A percentile compares a stretch with the other conserved stretches of the same genome.
Evolutionary conservation across 768 basidiomycete genomes (phyloP).

Genomic region (Auriculariales sp.): DNA sequence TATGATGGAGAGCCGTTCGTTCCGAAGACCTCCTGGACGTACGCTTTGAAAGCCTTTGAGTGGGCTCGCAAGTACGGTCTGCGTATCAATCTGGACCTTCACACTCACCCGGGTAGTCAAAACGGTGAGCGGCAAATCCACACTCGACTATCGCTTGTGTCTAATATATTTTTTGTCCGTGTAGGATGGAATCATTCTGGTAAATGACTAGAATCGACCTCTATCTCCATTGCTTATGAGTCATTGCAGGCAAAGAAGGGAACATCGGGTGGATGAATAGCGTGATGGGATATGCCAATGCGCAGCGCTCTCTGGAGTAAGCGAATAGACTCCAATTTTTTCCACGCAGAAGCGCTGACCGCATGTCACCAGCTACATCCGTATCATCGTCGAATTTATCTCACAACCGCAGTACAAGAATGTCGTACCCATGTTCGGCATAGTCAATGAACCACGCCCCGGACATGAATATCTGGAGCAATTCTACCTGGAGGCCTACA

Average conservation of each 20-base stretch:
- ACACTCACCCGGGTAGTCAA: constrained; percentile 66
- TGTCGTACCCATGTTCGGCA: constrained; percentile 45
- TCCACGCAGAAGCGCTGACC: too few relatives aligned
- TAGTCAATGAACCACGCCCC: constrained; percentile 48
- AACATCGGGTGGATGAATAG: constrained; percentile 47
- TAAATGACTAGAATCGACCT: too few relatives aligned
- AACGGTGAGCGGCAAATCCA: too few relatives aligned
- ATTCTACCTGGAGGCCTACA: constrained; percentile 70
- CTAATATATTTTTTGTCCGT: too few relatives aligned
- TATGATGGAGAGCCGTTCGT: constrained; percentile 67
- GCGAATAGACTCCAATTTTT: too few relatives aligned
- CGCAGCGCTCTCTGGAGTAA: constrained; percentile 62
- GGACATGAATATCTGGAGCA: neutral
- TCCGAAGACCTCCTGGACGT: constrained; percentile 61
- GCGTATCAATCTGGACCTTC: constrained; percentile 66
- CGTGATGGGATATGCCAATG: constrained; percentile 86
- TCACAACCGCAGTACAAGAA: constrained; percentile 56
- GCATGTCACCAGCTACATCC: constrained; percentile 54
- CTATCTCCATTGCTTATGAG: too few relatives aligned
- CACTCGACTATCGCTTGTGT: too few relatives aligned
- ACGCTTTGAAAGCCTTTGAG: constrained; percentile 50
- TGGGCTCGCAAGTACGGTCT: constrained; percentile 88
- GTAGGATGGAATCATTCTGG: constrained; percentile 89
- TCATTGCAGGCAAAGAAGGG: constrained; percentile 61
- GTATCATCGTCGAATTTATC: constrained; percentile 68